phyloP scores from a whole-genome alignment of 306 rosid species.

The Prunus persica region DNA sequence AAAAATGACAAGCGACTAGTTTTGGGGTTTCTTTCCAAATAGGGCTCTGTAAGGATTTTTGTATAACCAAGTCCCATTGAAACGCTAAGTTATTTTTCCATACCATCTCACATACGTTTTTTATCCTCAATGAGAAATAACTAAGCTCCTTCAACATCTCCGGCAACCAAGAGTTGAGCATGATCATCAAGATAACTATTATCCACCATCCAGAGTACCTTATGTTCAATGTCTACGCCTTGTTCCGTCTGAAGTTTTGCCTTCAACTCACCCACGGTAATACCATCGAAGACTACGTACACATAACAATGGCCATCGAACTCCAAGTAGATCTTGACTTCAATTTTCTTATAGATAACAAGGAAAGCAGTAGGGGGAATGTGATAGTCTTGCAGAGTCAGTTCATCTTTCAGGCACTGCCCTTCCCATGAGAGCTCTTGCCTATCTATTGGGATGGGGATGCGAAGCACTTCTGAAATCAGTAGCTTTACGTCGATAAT shows the following conservation, averaged over 20 bases:
- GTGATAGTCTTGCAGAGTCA: background rate
- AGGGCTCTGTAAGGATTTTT: too few species aligned
- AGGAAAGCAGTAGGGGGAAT: background rate
- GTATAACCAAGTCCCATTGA: too few species aligned
- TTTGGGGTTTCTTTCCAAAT: too few species aligned
- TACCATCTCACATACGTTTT: too few species aligned
- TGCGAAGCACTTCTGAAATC: background rate
- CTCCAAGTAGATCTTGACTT: background rate
- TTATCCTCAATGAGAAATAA: background rate
- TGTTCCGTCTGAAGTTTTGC: background rate
- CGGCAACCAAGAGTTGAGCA: background rate
- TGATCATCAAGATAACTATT: background rate
- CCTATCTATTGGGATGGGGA: background rate
- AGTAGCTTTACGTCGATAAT: background rate
- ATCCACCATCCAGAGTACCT: background rate
- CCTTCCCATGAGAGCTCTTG: background rate
- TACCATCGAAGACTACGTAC: background rate
- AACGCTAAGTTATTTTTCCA: too few species aligned
- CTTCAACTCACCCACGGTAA: background rate
- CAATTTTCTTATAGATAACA: background rate
- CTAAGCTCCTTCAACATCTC: background rate
- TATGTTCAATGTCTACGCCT: background rate
- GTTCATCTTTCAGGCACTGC: background rate
- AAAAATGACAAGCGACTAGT: too few species aligned
- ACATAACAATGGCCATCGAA: background rate